Conservation (phyloP, 305 asterid species). For the Fraxinus dipetala region DNA sequence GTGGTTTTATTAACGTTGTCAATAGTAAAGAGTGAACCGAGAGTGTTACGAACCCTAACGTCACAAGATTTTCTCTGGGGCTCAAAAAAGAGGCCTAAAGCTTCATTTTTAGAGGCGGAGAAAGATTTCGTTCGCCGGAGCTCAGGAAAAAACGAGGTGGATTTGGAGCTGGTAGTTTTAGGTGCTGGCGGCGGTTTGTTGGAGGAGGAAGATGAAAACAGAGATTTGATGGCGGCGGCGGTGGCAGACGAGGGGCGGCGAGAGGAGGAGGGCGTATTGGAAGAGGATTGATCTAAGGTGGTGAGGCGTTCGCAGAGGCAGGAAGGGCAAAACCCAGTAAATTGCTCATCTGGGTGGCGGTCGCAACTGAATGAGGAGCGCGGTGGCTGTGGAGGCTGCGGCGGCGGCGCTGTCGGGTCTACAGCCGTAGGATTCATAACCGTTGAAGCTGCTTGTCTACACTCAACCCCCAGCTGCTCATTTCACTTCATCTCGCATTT, state of each 20-base stretch:
- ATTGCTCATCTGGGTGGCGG: constrained; percentile 82
- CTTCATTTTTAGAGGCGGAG: constrained; percentile 86
- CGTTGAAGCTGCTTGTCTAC: constrained; percentile 33
- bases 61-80: constrained; percentile 96
- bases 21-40: constrained; percentile 58
- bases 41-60: constrained; percentile 76
- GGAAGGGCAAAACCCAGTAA: constrained; percentile 84
- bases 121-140: constrained; percentile 86
- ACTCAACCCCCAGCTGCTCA: constrained; percentile 44
- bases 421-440: constrained; percentile 77
- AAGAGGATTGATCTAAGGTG: constrained; percentile 62
- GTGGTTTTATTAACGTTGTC: constrained; percentile 47
- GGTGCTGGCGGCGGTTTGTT: constrained; percentile 41
- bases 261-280: constrained; percentile 50
- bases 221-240: constrained; percentile 71
- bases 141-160: constrained; percentile 57
- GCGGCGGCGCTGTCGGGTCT: constrained; percentile 83
- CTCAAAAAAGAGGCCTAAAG: constrained; percentile 56
- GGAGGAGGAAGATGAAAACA: constrained; percentile 50
- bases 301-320: constrained; percentile 95
- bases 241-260: constrained; percentile 60
- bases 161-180: constrained; percentile 38
- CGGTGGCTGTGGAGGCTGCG: constrained; percentile 80
- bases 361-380: constrained; percentile 90
- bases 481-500: neutral